Percentiles rank a stretch among this genome's conserved stretches.
Conservation (phyloP, 345 rosid species). For the Brassica nigra region DNA sequence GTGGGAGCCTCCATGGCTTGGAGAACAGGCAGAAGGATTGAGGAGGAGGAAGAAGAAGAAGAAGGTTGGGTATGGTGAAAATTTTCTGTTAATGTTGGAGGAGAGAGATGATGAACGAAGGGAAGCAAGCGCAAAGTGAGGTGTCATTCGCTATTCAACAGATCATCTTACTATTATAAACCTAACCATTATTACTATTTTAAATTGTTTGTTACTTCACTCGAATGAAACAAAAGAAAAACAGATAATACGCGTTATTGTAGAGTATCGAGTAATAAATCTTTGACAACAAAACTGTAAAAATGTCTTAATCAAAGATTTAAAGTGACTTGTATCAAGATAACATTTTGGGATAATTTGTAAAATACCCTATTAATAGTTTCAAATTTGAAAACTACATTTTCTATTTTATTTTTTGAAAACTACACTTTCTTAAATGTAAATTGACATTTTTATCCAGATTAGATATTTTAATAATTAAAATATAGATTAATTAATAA, state of each 20-base stretch:
- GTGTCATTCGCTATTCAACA: conserved; percentile 19
- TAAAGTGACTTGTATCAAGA: too few species aligned
- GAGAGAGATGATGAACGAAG: conserved; percentile 2
- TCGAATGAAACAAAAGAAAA: background rate
- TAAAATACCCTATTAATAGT: too few species aligned
- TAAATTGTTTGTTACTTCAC: background rate
- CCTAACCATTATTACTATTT: conserved; percentile 7
- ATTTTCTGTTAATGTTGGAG: background rate
- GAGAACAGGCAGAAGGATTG: conserved; percentile 12
- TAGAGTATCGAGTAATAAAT: background rate
- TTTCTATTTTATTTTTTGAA: too few species aligned
- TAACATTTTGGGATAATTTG: too few species aligned
- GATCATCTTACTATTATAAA: conserved; percentile 29
- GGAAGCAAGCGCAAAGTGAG: conserved; percentile 35
- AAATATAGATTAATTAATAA: too few species aligned
- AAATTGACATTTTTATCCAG: too few species aligned
- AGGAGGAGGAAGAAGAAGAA: background rate
- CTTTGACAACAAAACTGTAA: too few species aligned
- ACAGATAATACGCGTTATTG: conserved; percentile 7
- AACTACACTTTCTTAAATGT: too few species aligned
- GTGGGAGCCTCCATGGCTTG: conserved; percentile 39
- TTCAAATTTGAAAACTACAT: too few species aligned
- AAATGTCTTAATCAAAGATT: too few species aligned
- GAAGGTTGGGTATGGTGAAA: conserved; percentile 28
- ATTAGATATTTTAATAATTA: too few species aligned